phyloP scores from a whole-genome alignment of 192 early-diverging fungal genomes.

The Gigaspora rosea region DNA sequence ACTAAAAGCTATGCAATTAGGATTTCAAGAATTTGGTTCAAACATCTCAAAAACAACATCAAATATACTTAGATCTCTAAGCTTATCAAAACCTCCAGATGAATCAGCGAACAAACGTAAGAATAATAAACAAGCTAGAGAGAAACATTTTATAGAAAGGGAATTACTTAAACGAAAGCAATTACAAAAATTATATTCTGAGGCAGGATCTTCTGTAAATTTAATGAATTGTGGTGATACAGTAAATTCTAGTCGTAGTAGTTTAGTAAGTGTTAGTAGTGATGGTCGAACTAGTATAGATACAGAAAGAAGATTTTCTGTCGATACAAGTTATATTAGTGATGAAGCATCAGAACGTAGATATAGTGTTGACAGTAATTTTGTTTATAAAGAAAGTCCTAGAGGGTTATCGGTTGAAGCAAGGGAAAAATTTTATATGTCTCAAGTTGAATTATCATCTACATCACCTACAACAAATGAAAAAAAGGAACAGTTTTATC shows the following conservation, averaged over 20 bases:
- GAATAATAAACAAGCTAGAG: too few species aligned
- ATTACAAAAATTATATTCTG: too few species aligned
- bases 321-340: conserved; percentile 24
- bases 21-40: conserved; percentile 64
- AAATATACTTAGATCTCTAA: conserved; percentile 52
- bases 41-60: conserved; percentile 65
- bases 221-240: too few species aligned
- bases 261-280: too few species aligned
- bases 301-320: too few species aligned
- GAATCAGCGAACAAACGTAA: conserved; percentile 34
- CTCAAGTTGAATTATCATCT: neutral
- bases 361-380: neutral
- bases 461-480: neutral
- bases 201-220: too few species aligned
- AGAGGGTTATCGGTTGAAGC: neutral
- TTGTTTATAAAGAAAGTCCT: neutral
- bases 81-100: conserved; percentile 37
- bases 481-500: neutral
- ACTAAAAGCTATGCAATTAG: conserved; percentile 67
- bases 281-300: too few species aligned
- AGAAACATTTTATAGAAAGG: too few species aligned
- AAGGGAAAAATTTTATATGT: neutral
- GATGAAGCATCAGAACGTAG: neutral
- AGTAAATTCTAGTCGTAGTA: too few species aligned
- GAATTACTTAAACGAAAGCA: too few species aligned